phyloP scores from a whole-genome alignment of 805 yeast species.

The Metschnikowia sp. region DNA sequence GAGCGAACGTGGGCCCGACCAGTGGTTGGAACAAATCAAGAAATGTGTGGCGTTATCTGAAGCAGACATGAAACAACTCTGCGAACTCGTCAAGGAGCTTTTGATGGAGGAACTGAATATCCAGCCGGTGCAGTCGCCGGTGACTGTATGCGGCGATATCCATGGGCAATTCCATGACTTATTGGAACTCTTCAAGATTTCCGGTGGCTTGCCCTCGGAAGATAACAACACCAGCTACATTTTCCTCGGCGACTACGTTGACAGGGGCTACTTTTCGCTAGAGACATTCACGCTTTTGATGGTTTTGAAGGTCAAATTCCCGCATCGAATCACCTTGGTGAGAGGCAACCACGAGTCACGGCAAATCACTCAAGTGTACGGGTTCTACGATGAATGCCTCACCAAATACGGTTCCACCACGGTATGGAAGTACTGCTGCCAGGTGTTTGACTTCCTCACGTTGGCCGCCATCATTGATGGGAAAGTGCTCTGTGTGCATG shows the following conservation, averaged over 20 bases:
- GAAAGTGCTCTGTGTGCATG: slow-evolving; percentile 90
- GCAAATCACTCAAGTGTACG: slow-evolving; percentile 98
- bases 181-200: slow-evolving; percentile 80
- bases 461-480: slow-evolving; percentile 96
- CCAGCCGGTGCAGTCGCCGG: slow-evolving; percentile 91
- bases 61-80: slow-evolving; percentile 90
- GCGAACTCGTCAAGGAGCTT: slow-evolving; percentile 92
- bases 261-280: slow-evolving; percentile 92
- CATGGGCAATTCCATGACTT: slow-evolving; percentile 98
- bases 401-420: slow-evolving; percentile 92
- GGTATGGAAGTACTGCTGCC: slow-evolving; percentile 96
- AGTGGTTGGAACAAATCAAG: slow-evolving; percentile 91
- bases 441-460: slow-evolving; percentile 90
- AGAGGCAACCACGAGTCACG: slow-evolving; percentile 98
- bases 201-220: slow-evolving; percentile 88
- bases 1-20: slow-evolving; percentile 85
- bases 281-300: slow-evolving; percentile 92
- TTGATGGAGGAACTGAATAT: slow-evolving; percentile 95
- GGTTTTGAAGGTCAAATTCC: slow-evolving; percentile 89
- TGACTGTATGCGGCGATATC: slow-evolving; percentile 94
- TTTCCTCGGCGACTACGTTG: slow-evolving; percentile 94
- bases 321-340: slow-evolving; percentile 81
- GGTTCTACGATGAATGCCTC: slow-evolving; percentile 93
- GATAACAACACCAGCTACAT: slow-evolving; percentile 64
- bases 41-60: slow-evolving; percentile 87